Evolutionary conservation across 805 yeast species (phyloP).

Genomic region (Ogataea ganodermae): DNA sequence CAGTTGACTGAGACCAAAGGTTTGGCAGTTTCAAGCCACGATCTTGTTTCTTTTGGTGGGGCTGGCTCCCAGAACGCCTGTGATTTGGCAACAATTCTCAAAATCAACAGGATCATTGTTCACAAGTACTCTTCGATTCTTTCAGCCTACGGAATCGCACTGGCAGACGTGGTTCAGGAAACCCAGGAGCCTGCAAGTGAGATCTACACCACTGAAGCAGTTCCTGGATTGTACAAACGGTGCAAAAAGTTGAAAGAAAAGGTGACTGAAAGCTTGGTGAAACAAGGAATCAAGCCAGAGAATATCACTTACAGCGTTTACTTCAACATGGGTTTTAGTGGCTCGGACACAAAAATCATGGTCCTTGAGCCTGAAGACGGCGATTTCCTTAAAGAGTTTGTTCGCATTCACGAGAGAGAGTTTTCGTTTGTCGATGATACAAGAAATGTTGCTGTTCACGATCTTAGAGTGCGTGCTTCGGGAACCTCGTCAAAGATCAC

Average conservation of each 20-base stretch:
- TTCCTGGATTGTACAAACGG: constrained; percentile 15
- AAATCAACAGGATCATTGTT: constrained; percentile 61
- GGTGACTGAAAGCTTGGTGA: constrained; percentile 28
- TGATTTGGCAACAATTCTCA: constrained; percentile 65
- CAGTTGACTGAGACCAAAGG: constrained; percentile 80
- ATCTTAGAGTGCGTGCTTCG: constrained; percentile 62
- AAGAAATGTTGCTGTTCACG: constrained; percentile 63
- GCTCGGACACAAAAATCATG: constrained; percentile 79
- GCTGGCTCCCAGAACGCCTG: constrained; percentile 88
- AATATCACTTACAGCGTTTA: constrained; percentile 36
- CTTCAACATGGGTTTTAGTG: constrained; percentile 73
- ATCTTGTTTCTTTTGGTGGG: constrained; percentile 79
- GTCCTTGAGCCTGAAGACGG: constrained; percentile 39
- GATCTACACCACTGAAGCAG: constrained; percentile 16
- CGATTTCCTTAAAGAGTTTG: constrained; percentile 47
- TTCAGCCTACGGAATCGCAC: constrained; percentile 59
- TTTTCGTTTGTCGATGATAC: constrained; percentile 62
- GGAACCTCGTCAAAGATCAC: constrained; percentile 58
- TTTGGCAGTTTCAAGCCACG: constrained; percentile 57
- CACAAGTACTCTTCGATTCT: constrained; percentile 61
- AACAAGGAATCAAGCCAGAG: constrained; percentile 29
- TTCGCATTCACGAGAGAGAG: constrained; percentile 58
- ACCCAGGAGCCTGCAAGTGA: constrained; percentile 31
- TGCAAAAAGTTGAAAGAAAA: constrained; percentile 19
- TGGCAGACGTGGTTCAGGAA: constrained; percentile 45